phyloP scores from a whole-genome alignment of 768 basidiomycete genomes.

The Mycena pura region DNA sequence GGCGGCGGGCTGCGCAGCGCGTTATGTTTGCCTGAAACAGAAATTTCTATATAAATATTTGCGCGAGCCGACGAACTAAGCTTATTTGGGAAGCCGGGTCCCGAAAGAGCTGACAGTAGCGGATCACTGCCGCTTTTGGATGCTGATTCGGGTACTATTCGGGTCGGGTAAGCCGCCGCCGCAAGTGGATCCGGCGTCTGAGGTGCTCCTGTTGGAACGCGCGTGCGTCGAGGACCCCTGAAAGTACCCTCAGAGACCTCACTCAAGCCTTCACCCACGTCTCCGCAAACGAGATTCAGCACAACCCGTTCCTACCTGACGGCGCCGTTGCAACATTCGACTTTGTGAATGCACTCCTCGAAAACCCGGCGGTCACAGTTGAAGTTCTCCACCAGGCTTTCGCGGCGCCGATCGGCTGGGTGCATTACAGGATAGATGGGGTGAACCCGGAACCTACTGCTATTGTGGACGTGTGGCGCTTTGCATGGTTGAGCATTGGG shows the following conservation, averaged over 20 bases:
- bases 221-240: no score
- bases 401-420: slow-evolving; percentile 5
- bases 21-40: no score
- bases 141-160: no score
- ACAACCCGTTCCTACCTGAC: slow-evolving; percentile 6
- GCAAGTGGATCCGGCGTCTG: no score
- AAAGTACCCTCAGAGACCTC: not conserved
- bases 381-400: not conserved
- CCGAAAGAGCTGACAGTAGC: no score
- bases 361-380: not conserved
- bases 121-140: no score
- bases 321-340: not conserved
- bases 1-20: no score
- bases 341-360: not conserved
- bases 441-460: not conserved
- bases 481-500: slow-evolving; percentile 11
- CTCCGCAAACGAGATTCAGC: not conserved
- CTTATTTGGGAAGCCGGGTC: no score
- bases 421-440: slow-evolving; percentile 7
- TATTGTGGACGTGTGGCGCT: slow-evolving; percentile 2
- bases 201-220: no score
- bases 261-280: slow-evolving; percentile 20
- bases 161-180: no score
- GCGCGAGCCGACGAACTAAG: no score
- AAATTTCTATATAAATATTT: no score